Evolutionary conservation across 306 rosid genomes (phyloP).

Genomic region (Cicer bijugum): DNA sequence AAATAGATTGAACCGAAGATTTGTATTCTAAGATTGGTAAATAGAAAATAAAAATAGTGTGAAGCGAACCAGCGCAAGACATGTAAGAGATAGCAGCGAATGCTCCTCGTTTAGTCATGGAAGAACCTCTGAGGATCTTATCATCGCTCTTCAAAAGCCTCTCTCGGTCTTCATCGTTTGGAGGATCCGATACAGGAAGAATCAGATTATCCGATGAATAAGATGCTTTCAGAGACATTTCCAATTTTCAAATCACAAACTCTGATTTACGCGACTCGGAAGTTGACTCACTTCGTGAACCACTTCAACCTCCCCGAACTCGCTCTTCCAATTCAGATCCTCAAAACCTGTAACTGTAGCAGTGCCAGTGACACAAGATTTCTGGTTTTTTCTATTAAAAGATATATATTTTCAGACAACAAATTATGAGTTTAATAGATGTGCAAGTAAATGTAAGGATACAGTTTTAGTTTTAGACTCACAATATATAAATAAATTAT

Average conservation of each 20-base stretch:
- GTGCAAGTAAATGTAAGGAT: no score
- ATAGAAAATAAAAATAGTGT: conserved; percentile 1
- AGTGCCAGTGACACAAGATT: no score
- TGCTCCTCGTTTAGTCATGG: conserved; percentile 72
- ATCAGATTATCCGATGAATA: conserved; percentile 54
- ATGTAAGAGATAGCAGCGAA: conserved; percentile 81
- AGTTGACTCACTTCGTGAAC: conserved; percentile 26
- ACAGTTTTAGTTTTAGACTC: no score
- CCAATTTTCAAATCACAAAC: neutral
- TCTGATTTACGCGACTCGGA: conserved; percentile 35
- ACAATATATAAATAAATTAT: no score
- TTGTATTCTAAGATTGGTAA: neutral
- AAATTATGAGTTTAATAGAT: no score
- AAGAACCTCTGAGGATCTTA: conserved; percentile 62
- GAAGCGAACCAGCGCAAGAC: conserved; percentile 70
- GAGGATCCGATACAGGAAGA: conserved; percentile 77
- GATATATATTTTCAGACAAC: no score
- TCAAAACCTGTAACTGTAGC: neutral
- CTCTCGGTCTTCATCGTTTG: conserved; percentile 57
- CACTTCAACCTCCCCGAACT: neutral
- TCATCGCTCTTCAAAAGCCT: conserved; percentile 54
- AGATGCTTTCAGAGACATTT: conserved; percentile 56
- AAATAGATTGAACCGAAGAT: neutral
- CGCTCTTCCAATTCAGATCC: conserved; percentile 25
- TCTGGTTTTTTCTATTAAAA: no score